Evolutionary conservation across 148 eudicot genomes (phyloP).

Genomic region (Mesembryanthemum crystallinum): DNA sequence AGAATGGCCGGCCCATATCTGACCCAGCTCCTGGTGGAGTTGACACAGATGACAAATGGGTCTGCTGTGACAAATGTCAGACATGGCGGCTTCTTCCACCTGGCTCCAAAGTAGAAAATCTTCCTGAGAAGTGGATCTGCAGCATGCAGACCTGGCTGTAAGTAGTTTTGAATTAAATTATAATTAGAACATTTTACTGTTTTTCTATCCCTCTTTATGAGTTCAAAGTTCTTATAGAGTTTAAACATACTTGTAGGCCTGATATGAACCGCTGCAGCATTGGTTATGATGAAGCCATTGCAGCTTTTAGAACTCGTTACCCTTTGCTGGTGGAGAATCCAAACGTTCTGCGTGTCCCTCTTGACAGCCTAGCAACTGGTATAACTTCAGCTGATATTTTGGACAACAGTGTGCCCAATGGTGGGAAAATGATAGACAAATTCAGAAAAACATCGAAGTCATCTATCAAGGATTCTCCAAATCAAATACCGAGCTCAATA

Average conservation of each 20-base stretch:
- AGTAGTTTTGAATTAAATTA: constrained; percentile 34
- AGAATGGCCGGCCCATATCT: constrained; percentile 36
- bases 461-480: constrained; percentile 33
- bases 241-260: constrained; percentile 51
- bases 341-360: constrained; percentile 36
- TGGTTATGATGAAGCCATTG: constrained; percentile 71
- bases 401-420: constrained; percentile 28
- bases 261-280: constrained; percentile 74
- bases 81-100: constrained; percentile 90
- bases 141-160: constrained; percentile 91
- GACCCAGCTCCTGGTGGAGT: constrained; percentile 44
- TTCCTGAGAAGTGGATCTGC: constrained; percentile 86
- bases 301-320: constrained; percentile 44
- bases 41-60: constrained; percentile 77
- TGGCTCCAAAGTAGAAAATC: constrained; percentile 60
- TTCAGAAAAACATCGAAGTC: constrained; percentile 45
- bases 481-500: constrained; percentile 35
- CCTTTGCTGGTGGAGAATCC: constrained; percentile 40
- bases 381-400: constrained; percentile 29
- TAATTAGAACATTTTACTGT: neutral
- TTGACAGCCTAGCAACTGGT: constrained; percentile 31
- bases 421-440: constrained; percentile 44
- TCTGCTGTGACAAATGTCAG: constrained; percentile 76
- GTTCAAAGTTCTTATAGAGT: constrained; percentile 13
- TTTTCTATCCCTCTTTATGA: neutral